A percentile compares a stretch with the other conserved stretches of the same genome.
Conservation (phyloP, 1,284 basidiomycete species). For the Rhodotorula sp. region DNA sequence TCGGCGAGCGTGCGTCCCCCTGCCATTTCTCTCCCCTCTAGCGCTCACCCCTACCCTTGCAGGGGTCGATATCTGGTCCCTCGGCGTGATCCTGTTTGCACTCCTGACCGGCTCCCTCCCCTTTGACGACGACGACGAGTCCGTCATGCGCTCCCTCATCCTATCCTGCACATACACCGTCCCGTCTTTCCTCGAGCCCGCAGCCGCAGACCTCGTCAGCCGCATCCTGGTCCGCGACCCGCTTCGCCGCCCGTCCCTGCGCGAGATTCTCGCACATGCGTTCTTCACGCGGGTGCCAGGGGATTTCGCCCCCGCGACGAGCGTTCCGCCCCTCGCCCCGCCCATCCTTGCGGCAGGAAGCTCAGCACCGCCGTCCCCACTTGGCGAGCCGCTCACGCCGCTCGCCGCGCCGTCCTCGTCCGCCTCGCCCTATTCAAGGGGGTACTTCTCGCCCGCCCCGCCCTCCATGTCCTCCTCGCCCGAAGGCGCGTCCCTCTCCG, state of each 20-base stretch:
- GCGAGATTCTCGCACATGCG: constrained; percentile 80
- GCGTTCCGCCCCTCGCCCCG: neutral
- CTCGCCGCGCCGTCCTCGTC: neutral
- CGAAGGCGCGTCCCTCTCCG: neutral
- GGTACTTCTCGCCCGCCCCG: constrained; percentile 15
- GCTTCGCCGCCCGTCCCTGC: constrained; percentile 71
- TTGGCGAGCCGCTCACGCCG: neutral
- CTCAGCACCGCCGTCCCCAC: neutral
- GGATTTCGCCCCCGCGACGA: neutral
- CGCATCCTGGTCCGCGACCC: constrained; percentile 80
- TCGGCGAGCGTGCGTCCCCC: constrained; percentile 65
- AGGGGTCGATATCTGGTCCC: constrained; percentile 97
- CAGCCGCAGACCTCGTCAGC: constrained; percentile 76
- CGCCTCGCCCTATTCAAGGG: neutral
- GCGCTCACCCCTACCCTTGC: neutral
- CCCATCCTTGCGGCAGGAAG: neutral
- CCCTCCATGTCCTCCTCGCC: constrained; percentile 25
- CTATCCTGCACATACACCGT: constrained; percentile 86
- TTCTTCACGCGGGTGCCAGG: constrained; percentile 72
- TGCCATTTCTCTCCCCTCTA: neutral
- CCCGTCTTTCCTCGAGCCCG: constrained; percentile 85
- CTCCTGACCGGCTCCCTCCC: constrained; percentile 91
- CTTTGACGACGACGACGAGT: constrained; percentile 95
- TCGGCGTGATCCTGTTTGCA: constrained; percentile 93
- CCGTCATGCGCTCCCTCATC: constrained; percentile 82